phyloP scores from a whole-genome alignment of 139 green algal species.

The Chlorella sp. region DNA sequence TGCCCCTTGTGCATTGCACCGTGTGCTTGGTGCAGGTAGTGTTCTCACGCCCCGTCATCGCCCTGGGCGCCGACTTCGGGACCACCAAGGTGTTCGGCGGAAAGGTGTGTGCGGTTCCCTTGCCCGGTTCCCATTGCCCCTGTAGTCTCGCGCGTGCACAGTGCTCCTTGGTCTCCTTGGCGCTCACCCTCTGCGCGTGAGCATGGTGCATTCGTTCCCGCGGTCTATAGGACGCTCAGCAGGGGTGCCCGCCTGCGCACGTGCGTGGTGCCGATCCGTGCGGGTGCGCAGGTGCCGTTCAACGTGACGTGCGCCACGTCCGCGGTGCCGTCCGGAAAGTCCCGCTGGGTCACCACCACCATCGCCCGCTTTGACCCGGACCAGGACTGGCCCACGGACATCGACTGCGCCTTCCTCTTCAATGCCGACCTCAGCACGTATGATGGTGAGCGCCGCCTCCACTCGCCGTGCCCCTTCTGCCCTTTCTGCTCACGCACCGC shows the following conservation, averaged over 20 bases:
- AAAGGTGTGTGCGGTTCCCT: too few relatives aligned
- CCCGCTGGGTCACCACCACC: slow-evolving; percentile 57
- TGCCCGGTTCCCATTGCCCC: too few relatives aligned
- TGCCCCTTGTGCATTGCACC: background rate
- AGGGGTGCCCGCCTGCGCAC: too few relatives aligned
- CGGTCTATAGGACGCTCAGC: too few relatives aligned
- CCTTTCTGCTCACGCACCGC: too few relatives aligned
- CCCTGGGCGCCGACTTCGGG: slow-evolving; percentile 49
- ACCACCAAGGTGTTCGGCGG: slow-evolving; percentile 4
- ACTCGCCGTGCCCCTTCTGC: too few relatives aligned
- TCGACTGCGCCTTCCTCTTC: slow-evolving; percentile 35
- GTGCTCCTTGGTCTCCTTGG: too few relatives aligned
- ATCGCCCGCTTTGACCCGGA: slow-evolving; percentile 48
- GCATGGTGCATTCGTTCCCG: too few relatives aligned
- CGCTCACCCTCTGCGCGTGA: too few relatives aligned
- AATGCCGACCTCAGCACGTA: slow-evolving; percentile 32
- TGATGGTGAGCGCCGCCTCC: slow-evolving; percentile 32
- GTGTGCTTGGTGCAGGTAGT: slow-evolving; percentile 28
- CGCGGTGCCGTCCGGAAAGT: slow-evolving; percentile 14
- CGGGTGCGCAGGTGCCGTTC: slow-evolving; percentile 49
- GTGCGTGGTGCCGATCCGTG: too few relatives aligned
- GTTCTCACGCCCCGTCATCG: slow-evolving; percentile 48
- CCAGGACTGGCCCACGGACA: slow-evolving; percentile 45
- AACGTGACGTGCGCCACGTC: slow-evolving; percentile 21
- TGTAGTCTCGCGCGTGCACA: too few relatives aligned